Evolutionary conservation across 1,139 yeast species (phyloP), one percentile per base, ranked within the genome.

Genomic region (Wickerhamiella infanticola): DNA sequence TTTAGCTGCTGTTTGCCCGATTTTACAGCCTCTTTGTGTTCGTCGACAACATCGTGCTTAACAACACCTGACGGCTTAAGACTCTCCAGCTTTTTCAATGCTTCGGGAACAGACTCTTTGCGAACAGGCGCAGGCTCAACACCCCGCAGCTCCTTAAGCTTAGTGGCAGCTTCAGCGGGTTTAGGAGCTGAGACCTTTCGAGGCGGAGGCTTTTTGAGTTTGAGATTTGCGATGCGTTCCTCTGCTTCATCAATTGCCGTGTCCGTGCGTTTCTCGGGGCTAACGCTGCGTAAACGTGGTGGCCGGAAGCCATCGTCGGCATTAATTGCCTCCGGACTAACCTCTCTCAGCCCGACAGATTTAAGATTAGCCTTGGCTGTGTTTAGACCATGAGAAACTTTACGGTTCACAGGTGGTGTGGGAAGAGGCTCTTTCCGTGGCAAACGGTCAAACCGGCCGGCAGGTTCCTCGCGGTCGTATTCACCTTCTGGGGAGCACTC

Each of bases 111-210:
- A 6, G 41, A 29, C 4, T 23, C 41, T 26, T 38, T 38, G 3
- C 40, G 40, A 9, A 26, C 11, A 9, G 24, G 29, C 33, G 41
- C 43, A 6, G 53, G 51, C 40, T 48, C 45, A 7, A 50, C 43
- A 1, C 54, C 48, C 7, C 51, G 45, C 39, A 51, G 44, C 27
- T 51, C 48, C 13, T 45, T 46, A 7, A 51, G 48, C 36, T 52
- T 45, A n/a, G 42, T 43, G 4, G 37, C 42, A 4, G 54, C 53
- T 35, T 51, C 53, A 3, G 46, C 39, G 11, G 50, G 48, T 25
- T 47, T 47, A 5, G 45, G 43, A 7, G 48, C 45, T 5, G 47
- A 43, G 13, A 43, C 45, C 40, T 45, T 47, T 2, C 52, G 45
- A 24, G 42, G 43, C 18, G 47, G 46, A 18, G 49, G 45, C 24